Percentiles rank a stretch among this genome's conserved stretches.
Evolutionary conservation across 2,329 filamentous ascomycete species (phyloP).

Genomic region (Scopulariopsis brevicaulis): DNA sequence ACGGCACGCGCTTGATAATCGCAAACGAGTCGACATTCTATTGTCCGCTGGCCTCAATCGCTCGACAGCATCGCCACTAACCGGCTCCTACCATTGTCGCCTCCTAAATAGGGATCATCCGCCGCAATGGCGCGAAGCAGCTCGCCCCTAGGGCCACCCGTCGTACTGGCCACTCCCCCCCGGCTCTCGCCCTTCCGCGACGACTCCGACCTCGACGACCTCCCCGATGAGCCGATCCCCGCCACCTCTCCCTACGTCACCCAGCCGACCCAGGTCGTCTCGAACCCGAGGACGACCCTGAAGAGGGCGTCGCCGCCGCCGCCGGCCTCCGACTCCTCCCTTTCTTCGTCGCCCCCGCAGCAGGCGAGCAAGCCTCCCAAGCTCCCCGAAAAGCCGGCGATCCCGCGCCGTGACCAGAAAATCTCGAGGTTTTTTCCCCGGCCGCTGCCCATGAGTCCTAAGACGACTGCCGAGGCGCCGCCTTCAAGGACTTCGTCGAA

Average conservation of each 20-base stretch:
- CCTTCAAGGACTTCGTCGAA: neutral
- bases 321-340: slow-evolving; percentile 11
- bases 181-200: neutral
- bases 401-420: slow-evolving; percentile 50
- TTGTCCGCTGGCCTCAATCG: neutral
- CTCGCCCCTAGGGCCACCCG: neutral
- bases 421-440: slow-evolving; percentile 59
- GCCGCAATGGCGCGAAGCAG: slow-evolving; percentile 1
- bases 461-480: neutral
- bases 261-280: slow-evolving; percentile 34
- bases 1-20: neutral
- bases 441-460: neutral
- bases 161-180: slow-evolving; percentile 3
- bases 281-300: slow-evolving; percentile 2
- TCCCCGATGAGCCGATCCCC: slow-evolving; percentile 31
- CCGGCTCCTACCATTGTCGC: neutral
- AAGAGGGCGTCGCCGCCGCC: slow-evolving; percentile 6
- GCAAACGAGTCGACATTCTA: neutral
- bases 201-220: slow-evolving; percentile 30
- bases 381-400: slow-evolving; percentile 47
- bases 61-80: neutral
- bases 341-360: slow-evolving; percentile 30
- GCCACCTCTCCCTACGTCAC: slow-evolving; percentile 30
- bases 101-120: neutral
- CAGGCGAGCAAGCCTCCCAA: slow-evolving; percentile 60